These are phyloP conservation scores for Thraustotheca clavata DNA, from an alignment of 352 stramenopile genomes.

Conservation along the genomic window DNA sequence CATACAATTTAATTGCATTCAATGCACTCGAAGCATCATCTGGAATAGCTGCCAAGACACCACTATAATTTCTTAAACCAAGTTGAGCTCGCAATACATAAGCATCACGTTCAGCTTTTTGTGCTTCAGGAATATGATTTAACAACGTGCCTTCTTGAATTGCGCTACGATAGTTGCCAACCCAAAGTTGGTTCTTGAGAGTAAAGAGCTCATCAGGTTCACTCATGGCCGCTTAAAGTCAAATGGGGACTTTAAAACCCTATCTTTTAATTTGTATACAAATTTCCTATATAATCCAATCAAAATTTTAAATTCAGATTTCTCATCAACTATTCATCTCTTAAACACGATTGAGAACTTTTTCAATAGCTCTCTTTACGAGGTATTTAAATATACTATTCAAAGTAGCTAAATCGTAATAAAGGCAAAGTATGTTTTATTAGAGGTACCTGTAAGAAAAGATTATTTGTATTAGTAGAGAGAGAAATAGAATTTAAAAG, in stretches of 20 bases:
- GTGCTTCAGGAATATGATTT: constrained; percentile 67
- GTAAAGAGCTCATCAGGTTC: constrained; percentile 98
- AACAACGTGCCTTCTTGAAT: constrained; percentile 88
- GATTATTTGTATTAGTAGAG: too few species aligned
- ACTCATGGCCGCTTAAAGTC: constrained; percentile 42
- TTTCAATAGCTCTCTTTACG: too few species aligned
- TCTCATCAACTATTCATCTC: not conserved
- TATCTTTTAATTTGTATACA: constrained; percentile 4
- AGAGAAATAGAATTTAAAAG: too few species aligned
- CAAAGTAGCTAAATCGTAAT: too few species aligned
- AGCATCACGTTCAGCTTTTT: constrained; percentile 91
- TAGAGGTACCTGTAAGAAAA: too few species aligned
- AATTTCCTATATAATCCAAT: constrained; percentile 1
- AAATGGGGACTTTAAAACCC: not conserved
- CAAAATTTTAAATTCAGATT: not conserved
- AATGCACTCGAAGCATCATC: constrained; percentile 63
- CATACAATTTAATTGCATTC: constrained; percentile 81
- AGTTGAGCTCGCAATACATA: constrained; percentile 90
- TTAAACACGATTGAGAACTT: not conserved
- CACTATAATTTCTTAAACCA: constrained; percentile 81
- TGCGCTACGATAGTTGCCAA: constrained; percentile 94
- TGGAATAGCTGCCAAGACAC: constrained; percentile 83
- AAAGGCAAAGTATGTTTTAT: not conserved
- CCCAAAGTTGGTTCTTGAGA: constrained; percentile 95
- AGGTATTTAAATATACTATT: too few species aligned